A percentile compares a stretch with the other conserved stretches of the same genome.
These are phyloP conservation scores for Aspergillus jensenii DNA, from an alignment of 2,329 filamentous ascomycete species.

Conservation along the genomic window DNA sequence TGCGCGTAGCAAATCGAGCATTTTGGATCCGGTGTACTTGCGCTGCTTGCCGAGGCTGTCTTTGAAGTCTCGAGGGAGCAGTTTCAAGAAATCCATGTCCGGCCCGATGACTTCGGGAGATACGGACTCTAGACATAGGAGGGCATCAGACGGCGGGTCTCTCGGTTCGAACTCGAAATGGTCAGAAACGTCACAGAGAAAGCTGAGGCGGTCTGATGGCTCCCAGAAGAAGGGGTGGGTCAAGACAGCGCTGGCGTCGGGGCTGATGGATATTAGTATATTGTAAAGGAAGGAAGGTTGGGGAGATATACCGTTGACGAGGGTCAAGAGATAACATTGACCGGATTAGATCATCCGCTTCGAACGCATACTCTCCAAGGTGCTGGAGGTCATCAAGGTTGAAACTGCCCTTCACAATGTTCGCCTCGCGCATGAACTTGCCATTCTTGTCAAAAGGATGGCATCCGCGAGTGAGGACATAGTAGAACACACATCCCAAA, in stretches of 20 bases:
- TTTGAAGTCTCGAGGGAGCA: slow-evolving; percentile 77
- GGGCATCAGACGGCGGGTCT: slow-evolving; percentile 71
- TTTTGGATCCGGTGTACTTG: slow-evolving; percentile 81
- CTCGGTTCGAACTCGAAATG: slow-evolving; percentile 91
- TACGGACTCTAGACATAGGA: slow-evolving; percentile 59
- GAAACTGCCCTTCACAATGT: slow-evolving; percentile 88
- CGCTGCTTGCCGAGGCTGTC: slow-evolving; percentile 90
- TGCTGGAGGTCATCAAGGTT: slow-evolving; percentile 69
- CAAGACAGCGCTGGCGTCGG: slow-evolving; percentile 76
- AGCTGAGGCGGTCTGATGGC: slow-evolving; percentile 80
- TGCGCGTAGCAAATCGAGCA: slow-evolving; percentile 85
- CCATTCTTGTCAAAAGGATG: slow-evolving; percentile 95
- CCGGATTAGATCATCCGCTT: slow-evolving; percentile 81
- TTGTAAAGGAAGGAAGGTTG: neutral
- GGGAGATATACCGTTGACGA: slow-evolving; percentile 50
- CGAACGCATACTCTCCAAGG: slow-evolving; percentile 79
- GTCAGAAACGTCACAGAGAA: slow-evolving; percentile 95
- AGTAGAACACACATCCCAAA: slow-evolving; percentile 96
- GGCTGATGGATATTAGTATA: slow-evolving; percentile 38
- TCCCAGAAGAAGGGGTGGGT: slow-evolving; percentile 97
- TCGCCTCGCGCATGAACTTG: slow-evolving; percentile 92
- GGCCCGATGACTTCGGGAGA: slow-evolving; percentile 48
- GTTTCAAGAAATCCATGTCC: slow-evolving; percentile 73
- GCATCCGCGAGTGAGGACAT: slow-evolving; percentile 87
- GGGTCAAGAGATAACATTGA: slow-evolving; percentile 74